These are phyloP conservation scores for Monosporascus sp. DNA, from an alignment of 2,329 filamentous ascomycete genomes.

Conservation along the genomic window DNA sequence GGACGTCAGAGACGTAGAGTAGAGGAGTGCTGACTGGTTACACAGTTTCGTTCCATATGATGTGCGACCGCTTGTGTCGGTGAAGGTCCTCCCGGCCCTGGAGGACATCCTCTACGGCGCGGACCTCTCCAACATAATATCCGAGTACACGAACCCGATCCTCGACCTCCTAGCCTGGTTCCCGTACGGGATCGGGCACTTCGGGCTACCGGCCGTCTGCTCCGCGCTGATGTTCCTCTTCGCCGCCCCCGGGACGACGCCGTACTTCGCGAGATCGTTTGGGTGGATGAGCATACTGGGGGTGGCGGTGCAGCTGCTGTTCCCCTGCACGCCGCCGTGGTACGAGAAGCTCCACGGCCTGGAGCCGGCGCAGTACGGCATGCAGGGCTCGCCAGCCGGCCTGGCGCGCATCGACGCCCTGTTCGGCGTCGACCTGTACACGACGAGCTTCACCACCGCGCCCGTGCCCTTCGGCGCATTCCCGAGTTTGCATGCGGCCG, in stretches of 20 bases:
- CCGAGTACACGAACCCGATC: constrained; percentile 76
- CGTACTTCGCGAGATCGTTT: constrained; percentile 80
- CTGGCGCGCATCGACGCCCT: constrained; percentile 83
- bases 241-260: constrained; percentile 76
- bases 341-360: constrained; percentile 92
- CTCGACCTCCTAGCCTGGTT: constrained; percentile 90
- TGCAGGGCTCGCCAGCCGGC: constrained; percentile 83
- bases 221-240: constrained; percentile 81
- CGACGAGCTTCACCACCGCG: constrained; percentile 82
- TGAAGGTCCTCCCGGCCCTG: constrained; percentile 85
- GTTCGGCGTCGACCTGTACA: constrained; percentile 90
- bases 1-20: background rate
- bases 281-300: constrained; percentile 89
- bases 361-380: constrained; percentile 86
- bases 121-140: constrained; percentile 92
- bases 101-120: constrained; percentile 96
- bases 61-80: constrained; percentile 90
- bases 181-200: constrained; percentile 88
- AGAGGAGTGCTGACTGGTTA: background rate
- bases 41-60: constrained; percentile 80
- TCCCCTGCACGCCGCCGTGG: constrained; percentile 94
- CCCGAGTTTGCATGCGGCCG: constrained; percentile 85
- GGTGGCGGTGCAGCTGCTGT: constrained; percentile 81
- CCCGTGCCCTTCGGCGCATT: constrained; percentile 94
- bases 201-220: constrained; percentile 76